Percentiles rank a stretch among this genome's conserved stretches.
phyloP scores from a whole-genome alignment of 176 grass and related monocot genomes.

The Aegilops longissima region DNA sequence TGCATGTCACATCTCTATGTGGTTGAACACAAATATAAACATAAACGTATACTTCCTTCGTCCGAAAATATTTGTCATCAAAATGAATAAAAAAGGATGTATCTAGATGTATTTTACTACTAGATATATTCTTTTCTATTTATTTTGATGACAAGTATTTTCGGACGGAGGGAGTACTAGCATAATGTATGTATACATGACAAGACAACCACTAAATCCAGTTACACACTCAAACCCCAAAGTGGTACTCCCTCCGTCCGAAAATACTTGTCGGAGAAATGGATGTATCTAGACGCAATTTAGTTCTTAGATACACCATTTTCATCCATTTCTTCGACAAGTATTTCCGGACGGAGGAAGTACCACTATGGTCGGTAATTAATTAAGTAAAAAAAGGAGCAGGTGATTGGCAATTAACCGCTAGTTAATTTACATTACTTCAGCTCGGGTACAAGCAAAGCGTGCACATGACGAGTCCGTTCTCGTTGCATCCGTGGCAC shows the following conservation, averaged over 20 bases:
- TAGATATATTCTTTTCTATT: too few species aligned
- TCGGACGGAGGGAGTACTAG: too few species aligned
- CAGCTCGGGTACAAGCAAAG: conserved; percentile 39
- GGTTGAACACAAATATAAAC: neutral
- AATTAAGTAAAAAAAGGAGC: neutral
- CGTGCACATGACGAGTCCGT: conserved; percentile 63
- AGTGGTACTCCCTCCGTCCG: too few species aligned
- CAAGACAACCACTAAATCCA: conserved; percentile 25
- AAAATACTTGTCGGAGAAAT: too few species aligned
- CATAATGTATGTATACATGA: conserved; percentile 28
- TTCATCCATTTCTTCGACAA: too few species aligned
- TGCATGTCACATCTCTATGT: conserved; percentile 13
- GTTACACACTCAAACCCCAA: neutral
- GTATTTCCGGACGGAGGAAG: too few species aligned
- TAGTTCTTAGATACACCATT: too few species aligned
- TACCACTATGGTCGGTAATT: neutral
- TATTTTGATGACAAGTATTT: too few species aligned
- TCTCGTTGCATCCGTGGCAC: conserved; percentile 71
- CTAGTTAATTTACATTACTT: conserved; percentile 12
- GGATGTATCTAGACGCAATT: too few species aligned
- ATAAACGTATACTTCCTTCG: neutral
- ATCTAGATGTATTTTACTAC: too few species aligned
- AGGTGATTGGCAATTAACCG: conserved; percentile 14
- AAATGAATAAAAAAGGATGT: too few species aligned
- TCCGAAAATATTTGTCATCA: too few species aligned